These are phyloP conservation scores for Cercospora sesami DNA, from an alignment of 2,329 filamentous ascomycete species.

Conservation along the genomic window DNA sequence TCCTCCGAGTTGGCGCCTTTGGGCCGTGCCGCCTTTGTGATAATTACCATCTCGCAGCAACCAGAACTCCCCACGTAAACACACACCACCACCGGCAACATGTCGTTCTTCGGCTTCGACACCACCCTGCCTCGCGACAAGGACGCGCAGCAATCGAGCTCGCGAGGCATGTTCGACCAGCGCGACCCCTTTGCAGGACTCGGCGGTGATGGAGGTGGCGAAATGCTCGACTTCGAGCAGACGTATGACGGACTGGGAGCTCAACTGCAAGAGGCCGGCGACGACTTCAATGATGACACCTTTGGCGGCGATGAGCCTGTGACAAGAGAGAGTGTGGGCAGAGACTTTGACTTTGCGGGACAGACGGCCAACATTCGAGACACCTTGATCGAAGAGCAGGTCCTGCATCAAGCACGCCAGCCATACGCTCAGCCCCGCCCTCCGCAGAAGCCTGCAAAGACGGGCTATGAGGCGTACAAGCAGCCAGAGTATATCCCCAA, in stretches of 20 bases:
- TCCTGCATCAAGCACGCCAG: conserved; percentile 75
- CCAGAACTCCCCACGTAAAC: neutral
- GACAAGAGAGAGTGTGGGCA: conserved; percentile 64
- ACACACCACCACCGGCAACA: conserved; percentile 23
- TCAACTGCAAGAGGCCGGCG: conserved; percentile 84
- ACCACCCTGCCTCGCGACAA: conserved; percentile 63
- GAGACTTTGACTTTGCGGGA: conserved; percentile 96
- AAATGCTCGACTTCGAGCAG: conserved; percentile 85
- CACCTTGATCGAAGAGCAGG: conserved; percentile 87
- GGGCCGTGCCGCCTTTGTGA: neutral
- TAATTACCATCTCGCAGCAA: neutral
- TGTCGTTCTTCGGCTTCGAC: conserved; percentile 95
- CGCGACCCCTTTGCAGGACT: conserved; percentile 86
- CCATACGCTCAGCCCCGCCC: conserved; percentile 49
- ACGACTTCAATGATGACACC: conserved; percentile 95
- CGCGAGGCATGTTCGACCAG: conserved; percentile 68
- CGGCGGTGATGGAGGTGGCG: conserved; percentile 52
- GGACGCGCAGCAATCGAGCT: conserved; percentile 47
- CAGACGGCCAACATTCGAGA: conserved; percentile 83
- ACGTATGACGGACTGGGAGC: conserved; percentile 95
- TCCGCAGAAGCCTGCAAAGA: conserved; percentile 62
- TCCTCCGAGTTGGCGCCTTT: conserved; percentile 2
- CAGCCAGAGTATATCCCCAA: conserved; percentile 83
- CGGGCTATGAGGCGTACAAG: conserved; percentile 89
- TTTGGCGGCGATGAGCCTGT: conserved; percentile 60